phyloP scores from a whole-genome alignment of 768 basidiomycete species.

The Suillus tomentosus region DNA sequence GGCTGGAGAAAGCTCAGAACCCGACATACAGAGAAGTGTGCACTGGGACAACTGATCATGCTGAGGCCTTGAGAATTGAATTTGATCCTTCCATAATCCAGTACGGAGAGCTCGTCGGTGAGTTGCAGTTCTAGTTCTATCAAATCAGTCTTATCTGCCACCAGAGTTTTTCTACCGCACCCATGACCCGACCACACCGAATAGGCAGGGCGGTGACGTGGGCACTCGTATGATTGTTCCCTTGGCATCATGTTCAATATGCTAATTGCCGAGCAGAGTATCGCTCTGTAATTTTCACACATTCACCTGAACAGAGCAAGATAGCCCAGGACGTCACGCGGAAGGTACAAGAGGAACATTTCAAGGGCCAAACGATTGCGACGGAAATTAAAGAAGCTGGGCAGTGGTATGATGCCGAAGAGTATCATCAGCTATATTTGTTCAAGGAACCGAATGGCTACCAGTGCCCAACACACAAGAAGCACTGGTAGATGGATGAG shows the following conservation, averaged over 20 bases:
- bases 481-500: constrained; percentile 69
- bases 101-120: constrained; percentile 87
- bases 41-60: constrained; percentile 79
- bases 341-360: constrained; percentile 85
- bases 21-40: constrained; percentile 81
- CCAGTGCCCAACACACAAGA: constrained; percentile 85
- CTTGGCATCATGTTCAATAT: background rate
- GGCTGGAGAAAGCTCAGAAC: constrained; percentile 50
- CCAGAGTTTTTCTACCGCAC: constrained; percentile 93
- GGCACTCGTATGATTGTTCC: constrained; percentile 66
- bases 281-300: constrained; percentile 88
- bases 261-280: constrained; percentile 59
- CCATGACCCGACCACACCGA: constrained; percentile 86
- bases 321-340: constrained; percentile 77
- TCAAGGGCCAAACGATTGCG: constrained; percentile 72
- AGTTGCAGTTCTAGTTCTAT: constrained; percentile 30
- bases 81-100: constrained; percentile 78
- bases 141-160: background rate
- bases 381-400: constrained; percentile 73
- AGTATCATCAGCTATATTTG: constrained; percentile 82
- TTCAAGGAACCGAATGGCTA: constrained; percentile 84
- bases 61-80: constrained; percentile 84
- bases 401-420: constrained; percentile 81
- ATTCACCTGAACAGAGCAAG: constrained; percentile 68
- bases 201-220: constrained; percentile 74